Evolutionary conservation across 192 early-diverging fungal species (phyloP).

Genomic region (Coemansia sp.): DNA sequence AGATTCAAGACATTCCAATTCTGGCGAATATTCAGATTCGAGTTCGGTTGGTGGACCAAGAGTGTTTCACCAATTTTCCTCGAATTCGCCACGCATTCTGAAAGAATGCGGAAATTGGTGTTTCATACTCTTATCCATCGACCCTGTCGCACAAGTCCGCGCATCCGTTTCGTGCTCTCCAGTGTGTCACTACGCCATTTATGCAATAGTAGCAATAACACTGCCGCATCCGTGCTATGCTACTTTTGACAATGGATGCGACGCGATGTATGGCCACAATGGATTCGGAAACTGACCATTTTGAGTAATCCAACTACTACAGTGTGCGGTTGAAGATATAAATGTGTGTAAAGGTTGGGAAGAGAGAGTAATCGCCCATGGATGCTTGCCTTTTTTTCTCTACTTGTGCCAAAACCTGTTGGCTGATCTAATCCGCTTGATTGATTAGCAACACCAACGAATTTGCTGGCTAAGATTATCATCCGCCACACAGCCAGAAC

Average conservation of each 20-base stretch:
- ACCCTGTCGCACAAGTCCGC: background rate
- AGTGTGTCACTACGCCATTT: background rate
- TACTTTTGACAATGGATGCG: conserved; percentile 28
- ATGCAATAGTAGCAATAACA: conserved; percentile 1
- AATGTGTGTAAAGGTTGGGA: conserved; percentile 21
- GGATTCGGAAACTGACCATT: conserved; percentile 52
- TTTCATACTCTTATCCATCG: background rate
- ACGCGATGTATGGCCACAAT: conserved; percentile 10
- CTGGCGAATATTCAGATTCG: background rate
- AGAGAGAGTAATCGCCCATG: conserved; percentile 22
- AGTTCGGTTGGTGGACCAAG: background rate
- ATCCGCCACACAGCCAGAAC: too few species aligned
- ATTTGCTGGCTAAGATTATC: too few species aligned
- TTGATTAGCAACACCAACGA: too few species aligned
- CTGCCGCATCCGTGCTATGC: conserved; percentile 12
- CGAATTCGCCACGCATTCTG: background rate
- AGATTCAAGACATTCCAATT: background rate
- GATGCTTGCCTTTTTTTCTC: background rate
- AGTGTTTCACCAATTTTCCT: background rate
- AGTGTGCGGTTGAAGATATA: conserved; percentile 3
- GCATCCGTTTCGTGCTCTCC: background rate
- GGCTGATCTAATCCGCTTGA: background rate
- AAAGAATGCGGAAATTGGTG: too few species aligned
- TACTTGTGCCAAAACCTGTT: background rate
- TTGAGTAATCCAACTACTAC: conserved; percentile 31